Evolutionary conservation across 2,329 filamentous ascomycete genomes (phyloP), one percentile per base, ranked within the genome.

Genomic region (Thelonectria olida): DNA sequence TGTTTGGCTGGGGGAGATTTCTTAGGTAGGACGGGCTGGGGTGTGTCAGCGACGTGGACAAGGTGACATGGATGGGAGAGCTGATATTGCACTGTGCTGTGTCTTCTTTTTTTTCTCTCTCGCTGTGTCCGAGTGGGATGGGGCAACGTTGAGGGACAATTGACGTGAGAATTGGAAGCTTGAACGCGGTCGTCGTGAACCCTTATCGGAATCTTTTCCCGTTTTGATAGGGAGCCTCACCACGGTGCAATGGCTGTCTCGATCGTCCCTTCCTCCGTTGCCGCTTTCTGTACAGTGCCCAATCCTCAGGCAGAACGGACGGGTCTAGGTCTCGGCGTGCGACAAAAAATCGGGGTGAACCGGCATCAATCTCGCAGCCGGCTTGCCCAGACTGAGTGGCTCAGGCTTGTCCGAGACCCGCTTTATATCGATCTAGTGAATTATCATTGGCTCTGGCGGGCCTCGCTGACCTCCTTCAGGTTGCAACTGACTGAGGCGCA

Each of bases 301-400:
- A 53, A 23, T 31, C 25, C 38, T 54, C 57, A 53, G 49, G 50
- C 50, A 50, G 36, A 51, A 31, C 20, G 59, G 62, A 70, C 62
- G 63, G 69, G 69, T 67, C 67, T 64, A 67, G 70, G 70, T 70
- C 67, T 68, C 72, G 72, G 72, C 68, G 70, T 63, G 67, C 72
- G 69, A 68, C 65, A 66, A 72, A 72, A 67, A 66, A 66, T 76
- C 74, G 74, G 74, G 71, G 70, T 68, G 74, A 76, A 76, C 74
- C 74, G 74, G 73, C 66, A 67, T 72, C 66, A 54, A 70, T 71
- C 70, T 71, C 57, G 69, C 69, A 70, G 69, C 67, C 66, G 63
- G 68, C 56, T 62, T 38, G 57, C 41, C 42, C 56, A 53, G 42
- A 25, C 47, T 51, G n/a, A n/a, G n/a, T n/a, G 67, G 57, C 65